A percentile compares a stretch with the other conserved stretches of the same genome.
phyloP scores from a whole-genome alignment of 306 rosid species.

The Pachyrhizus erosus region DNA sequence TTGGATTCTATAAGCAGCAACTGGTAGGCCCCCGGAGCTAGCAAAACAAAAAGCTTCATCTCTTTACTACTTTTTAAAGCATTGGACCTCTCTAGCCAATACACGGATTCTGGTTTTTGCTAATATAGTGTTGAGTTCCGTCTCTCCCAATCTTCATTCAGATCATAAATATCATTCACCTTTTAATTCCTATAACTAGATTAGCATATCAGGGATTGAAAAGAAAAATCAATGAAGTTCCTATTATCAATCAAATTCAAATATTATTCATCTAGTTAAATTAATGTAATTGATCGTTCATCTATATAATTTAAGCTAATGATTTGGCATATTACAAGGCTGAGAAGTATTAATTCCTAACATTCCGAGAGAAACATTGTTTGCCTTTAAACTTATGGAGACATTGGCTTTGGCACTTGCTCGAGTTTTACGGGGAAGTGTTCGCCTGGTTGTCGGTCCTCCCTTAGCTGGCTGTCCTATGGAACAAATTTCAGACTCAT shows the following conservation, averaged over 20 bases:
- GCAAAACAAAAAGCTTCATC: conserved; percentile 17
- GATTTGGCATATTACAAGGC: not conserved
- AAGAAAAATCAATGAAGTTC: too few species aligned
- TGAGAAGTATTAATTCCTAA: not conserved
- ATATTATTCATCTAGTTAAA: too few species aligned
- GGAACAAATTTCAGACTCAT: not conserved
- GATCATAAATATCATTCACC: too few species aligned
- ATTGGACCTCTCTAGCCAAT: too few species aligned
- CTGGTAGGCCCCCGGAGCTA: conserved; percentile 34
- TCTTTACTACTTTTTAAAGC: conserved; percentile 44
- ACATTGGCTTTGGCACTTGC: not conserved
- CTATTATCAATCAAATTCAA: too few species aligned
- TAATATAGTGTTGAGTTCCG: too few species aligned
- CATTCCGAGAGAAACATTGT: not conserved
- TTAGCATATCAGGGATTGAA: too few species aligned
- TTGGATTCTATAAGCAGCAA: conserved; percentile 45
- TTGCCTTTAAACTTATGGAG: not conserved
- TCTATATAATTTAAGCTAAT: too few species aligned
- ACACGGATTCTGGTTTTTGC: too few species aligned
- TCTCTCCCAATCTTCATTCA: too few species aligned
- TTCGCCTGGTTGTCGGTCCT: conserved; percentile 36
- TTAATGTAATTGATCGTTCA: too few species aligned
- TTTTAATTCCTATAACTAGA: too few species aligned
- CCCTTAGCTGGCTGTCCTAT: conserved; percentile 33
- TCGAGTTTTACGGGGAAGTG: not conserved